phyloP scores from a whole-genome alignment of 345 rosid species.

The Brassica cretica region DNA sequence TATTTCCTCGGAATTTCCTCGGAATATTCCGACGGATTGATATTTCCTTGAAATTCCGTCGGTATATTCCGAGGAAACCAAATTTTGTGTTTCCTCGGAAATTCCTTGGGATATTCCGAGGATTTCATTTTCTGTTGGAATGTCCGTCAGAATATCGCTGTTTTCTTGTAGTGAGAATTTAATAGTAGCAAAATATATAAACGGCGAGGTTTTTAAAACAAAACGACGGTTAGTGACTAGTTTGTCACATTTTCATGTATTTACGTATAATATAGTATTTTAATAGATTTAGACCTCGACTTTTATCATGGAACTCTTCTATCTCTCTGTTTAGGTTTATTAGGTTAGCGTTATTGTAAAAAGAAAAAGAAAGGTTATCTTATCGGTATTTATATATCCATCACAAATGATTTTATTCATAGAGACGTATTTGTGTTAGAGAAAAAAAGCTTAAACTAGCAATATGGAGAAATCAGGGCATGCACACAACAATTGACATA shows the following conservation, averaged over 20 bases:
- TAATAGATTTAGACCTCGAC: not conserved
- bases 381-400: not conserved
- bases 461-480: not conserved
- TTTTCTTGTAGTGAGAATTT: no score
- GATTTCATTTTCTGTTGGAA: no score
- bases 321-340: not conserved
- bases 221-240: not conserved
- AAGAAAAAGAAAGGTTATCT: not conserved
- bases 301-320: not conserved
- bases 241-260: not conserved
- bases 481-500: not conserved
- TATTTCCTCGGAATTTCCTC: no score
- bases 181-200: not conserved
- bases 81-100: no score
- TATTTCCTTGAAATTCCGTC: no score
- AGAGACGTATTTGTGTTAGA: not conserved
- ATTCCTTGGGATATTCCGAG: no score
- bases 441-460: not conserved
- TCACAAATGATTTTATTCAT: not conserved
- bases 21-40: no score
- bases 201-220: no score
- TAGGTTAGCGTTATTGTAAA: not conserved
- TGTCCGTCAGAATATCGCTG: no score
- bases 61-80: no score
- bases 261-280: not conserved